Percentiles rank a stretch among this genome's conserved stretches.
Evolutionary conservation across 768 basidiomycete genomes (phyloP).

Genomic region (Boletus sp.): DNA sequence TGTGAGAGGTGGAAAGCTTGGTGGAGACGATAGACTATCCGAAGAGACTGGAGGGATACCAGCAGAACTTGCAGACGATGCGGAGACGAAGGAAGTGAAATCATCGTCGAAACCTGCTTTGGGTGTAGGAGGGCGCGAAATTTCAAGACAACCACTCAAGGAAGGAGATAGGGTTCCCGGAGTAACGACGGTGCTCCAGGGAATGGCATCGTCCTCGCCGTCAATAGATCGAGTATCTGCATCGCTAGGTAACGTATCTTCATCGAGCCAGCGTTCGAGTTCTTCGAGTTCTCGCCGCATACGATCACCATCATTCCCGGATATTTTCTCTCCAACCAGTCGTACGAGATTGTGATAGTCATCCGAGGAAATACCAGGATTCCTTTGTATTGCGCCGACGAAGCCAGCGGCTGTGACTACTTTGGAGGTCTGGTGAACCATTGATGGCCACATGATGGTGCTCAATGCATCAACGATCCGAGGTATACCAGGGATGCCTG

Average conservation of each 20-base stretch:
- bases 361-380: slow-evolving; percentile 8
- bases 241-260: slow-evolving; percentile 28
- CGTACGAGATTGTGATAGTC: slow-evolving; percentile 23
- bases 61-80: slow-evolving; percentile 33
- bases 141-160: slow-evolving; percentile 18
- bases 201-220: slow-evolving; percentile 27
- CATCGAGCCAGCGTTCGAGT: slow-evolving; percentile 62
- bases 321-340: slow-evolving; percentile 19
- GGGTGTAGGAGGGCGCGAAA: slow-evolving; percentile 34
- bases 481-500: slow-evolving; percentile 55
- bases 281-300: slow-evolving; percentile 55
- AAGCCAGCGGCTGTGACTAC: background rate
- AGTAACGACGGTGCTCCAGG: slow-evolving; percentile 40
- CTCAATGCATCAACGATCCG: slow-evolving; percentile 78
- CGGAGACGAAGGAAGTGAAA: slow-evolving; percentile 73
- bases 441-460: slow-evolving; percentile 88
- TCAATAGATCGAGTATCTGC: slow-evolving; percentile 16
- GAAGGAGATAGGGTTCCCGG: slow-evolving; percentile 30
- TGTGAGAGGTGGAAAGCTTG: slow-evolving; percentile 2
- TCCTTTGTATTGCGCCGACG: background rate
- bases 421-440: slow-evolving; percentile 38
- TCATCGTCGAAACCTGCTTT: slow-evolving; percentile 70
- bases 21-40: background rate
- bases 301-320: slow-evolving; percentile 31
- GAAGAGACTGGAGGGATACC: background rate